Base-by-base conservation (phyloP, 129 eudicot species). In the Flaveria bidentis region DNA sequence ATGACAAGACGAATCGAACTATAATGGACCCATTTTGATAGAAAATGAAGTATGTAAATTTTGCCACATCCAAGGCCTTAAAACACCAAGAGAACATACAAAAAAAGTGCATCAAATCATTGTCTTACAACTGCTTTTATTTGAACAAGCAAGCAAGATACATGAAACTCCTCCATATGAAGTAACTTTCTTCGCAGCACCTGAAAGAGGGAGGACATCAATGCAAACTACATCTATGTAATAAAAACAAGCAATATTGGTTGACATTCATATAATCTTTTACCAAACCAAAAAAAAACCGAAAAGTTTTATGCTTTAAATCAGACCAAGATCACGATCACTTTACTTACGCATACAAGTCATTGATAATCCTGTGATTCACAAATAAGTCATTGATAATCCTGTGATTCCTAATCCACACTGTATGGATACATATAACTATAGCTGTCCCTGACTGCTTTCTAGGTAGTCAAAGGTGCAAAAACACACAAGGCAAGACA, bases 51-150 rank as follows among this genome's bases (percentile, higher is more conserved):
- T 56, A 56, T 18, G 50, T 45, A 9, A 45, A 20, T 18, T 17
- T 56, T 56, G 62, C 62, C 28, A 71, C 22, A 49, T 70, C 25
- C 74, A 49, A 70, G 17, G 41, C 50, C 23, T 72, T 72, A 50
- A 49, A 71, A 16, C 76, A 44, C n/a, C 78, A 60, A 61, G 70
- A 75, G 16, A 62, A 61, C 17, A 28, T 25, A 75, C 36, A 46
- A 60, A 16, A 30, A 45, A n/a, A 61, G n/a, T 60, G 33, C 46
- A 75, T 28, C 71, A 75, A 58, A 22, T 42, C 70, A 60, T 74
- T 45, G 78, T 61, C 70, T 36, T 74, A 60, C 70, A 60, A 75
- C 33, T 30, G 79, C 58, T 17, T 62, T 75, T 62, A 62, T 75
- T 75, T 62, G 8, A 49, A 22, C 79, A 75, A 36, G 30, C 33